A percentile compares a stretch with the other conserved stretches of the same genome.
Evolutionary conservation across 1,284 basidiomycete species (phyloP).

Genomic region (Naganishia sp.): DNA sequence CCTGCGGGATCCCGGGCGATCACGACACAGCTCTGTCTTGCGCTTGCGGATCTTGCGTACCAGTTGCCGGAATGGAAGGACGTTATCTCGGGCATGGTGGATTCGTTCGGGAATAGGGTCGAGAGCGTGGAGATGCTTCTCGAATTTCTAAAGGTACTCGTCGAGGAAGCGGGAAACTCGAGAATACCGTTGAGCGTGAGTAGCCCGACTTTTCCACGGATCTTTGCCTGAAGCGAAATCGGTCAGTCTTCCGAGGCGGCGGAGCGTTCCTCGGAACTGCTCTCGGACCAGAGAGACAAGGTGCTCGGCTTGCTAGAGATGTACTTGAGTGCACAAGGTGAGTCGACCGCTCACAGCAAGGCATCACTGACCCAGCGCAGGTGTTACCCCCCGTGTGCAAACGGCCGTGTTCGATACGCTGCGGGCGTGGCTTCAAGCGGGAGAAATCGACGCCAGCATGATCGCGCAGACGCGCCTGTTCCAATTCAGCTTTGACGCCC

Average conservation of each 20-base stretch:
- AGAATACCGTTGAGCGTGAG: slow-evolving; percentile 85
- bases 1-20: slow-evolving; percentile 78
- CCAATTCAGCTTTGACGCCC: slow-evolving; percentile 75
- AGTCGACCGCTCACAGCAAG: slow-evolving; percentile 40
- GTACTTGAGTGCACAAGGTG: slow-evolving; percentile 87
- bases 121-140: slow-evolving; percentile 78
- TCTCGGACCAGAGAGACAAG: slow-evolving; percentile 71
- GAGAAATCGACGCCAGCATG: slow-evolving; percentile 70
- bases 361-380: slow-evolving; percentile 55
- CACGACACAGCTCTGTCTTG: slow-evolving; percentile 84
- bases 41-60: slow-evolving; percentile 84
- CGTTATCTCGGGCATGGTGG: slow-evolving; percentile 78
- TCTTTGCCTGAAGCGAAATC: slow-evolving; percentile 32
- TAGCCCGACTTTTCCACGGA: slow-evolving; percentile 32
- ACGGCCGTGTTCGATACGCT: slow-evolving; percentile 82
- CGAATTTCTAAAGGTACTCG: slow-evolving; percentile 87
- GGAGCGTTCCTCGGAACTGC: slow-evolving; percentile 65
- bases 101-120: slow-evolving; percentile 80
- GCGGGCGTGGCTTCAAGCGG: slow-evolving; percentile 82
- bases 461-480: slow-evolving; percentile 83
- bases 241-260: slow-evolving; percentile 76
- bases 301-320: slow-evolving; percentile 79
- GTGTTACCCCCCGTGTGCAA: slow-evolving; percentile 80
- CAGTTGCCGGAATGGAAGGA: slow-evolving; percentile 81
- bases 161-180: slow-evolving; percentile 85